Evolutionary conservation across 1,284 basidiomycete species (phyloP).

Genomic region (Microbotryum silenes-acaulis): DNA sequence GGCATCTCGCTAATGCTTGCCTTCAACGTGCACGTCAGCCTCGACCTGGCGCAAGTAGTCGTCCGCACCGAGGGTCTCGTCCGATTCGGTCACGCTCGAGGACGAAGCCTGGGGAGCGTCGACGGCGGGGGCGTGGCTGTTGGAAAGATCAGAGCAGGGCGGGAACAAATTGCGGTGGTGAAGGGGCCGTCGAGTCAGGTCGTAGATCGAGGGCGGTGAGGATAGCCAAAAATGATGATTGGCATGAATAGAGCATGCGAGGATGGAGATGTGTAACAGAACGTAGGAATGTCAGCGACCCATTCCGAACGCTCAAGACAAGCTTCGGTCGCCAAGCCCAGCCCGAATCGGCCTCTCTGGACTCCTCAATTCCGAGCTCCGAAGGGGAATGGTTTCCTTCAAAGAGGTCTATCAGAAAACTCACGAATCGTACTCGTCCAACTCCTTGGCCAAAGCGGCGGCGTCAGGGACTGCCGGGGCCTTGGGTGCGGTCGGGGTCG

Average conservation of each 20-base stretch:
- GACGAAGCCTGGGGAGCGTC: conserved; percentile 29
- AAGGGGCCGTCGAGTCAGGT: background rate
- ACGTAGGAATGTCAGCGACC: background rate
- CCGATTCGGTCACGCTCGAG: conserved; percentile 16
- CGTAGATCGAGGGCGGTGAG: background rate
- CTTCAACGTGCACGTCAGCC: conserved; percentile 40
- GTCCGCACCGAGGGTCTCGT: conserved; percentile 37
- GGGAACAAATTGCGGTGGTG: background rate
- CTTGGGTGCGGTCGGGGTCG: conserved; percentile 41
- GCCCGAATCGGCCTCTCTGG: background rate
- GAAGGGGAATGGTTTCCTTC: too few species aligned
- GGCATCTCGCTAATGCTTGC: conserved; percentile 37
- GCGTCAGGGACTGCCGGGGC: conserved; percentile 42
- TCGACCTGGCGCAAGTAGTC: conserved; percentile 38
- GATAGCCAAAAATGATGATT: background rate
- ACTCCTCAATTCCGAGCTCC: too few species aligned
- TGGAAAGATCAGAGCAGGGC: too few species aligned
- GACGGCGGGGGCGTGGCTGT: conserved; percentile 36
- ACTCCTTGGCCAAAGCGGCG: conserved; percentile 42
- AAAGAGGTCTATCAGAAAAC: conserved; percentile 2
- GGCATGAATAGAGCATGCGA: background rate
- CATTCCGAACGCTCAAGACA: background rate
- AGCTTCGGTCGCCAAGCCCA: background rate
- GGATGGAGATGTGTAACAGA: background rate
- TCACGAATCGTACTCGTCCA: conserved; percentile 41